Evolutionary conservation across 257 asterid species (phyloP), one percentile per base, ranked within the genome.

Genomic region (Voacanga thouarsii): DNA sequence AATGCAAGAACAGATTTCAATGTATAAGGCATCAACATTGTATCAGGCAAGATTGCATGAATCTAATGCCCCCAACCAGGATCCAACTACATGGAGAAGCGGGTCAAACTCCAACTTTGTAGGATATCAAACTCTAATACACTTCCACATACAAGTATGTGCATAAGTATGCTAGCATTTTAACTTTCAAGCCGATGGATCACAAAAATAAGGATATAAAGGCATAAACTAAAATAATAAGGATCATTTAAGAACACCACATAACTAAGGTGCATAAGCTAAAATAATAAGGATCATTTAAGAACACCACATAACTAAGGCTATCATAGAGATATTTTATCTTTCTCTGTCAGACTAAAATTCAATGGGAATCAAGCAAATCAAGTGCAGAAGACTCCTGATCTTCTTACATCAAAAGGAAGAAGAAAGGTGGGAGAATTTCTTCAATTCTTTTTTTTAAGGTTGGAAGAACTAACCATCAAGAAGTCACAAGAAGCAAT

Each of bases 331-430:
- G 15, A 5, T 57, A 5, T 55, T 19, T 59, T 57, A 1, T 44
- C 43, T 28, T 4, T 45, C 45, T 1, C 44, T 44, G 1, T 73
- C 53, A 26, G 19, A 8, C 15, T 3, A 28, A 75, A 51, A 28
- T 43, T 51, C 15, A 18, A 7, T 30, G 12, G 65, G 28, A 26
- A 41, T 68, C 53, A 68, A 68, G 30, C 3, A 21, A 72, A 57
- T 66, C 65, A 72, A 72, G 61, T 49, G 30, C 77, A 72, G 63
- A 49, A 16, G 61, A 7, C 12, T 33, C 77, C 33, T 43, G 65
- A 55, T 53, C 6, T 51, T 21, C 44, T 72, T 72, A 26, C 76
- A 50, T 49, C 73, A 41, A 68, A 33, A 37, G 26, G 50, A n/a
- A 39, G 45, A 45, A 53, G 76, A 33, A 47, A 33, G 76, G 26